Conservation (phyloP, 495 filamentous ascomycete genomes). For the Penicillium simplicissimum region DNA sequence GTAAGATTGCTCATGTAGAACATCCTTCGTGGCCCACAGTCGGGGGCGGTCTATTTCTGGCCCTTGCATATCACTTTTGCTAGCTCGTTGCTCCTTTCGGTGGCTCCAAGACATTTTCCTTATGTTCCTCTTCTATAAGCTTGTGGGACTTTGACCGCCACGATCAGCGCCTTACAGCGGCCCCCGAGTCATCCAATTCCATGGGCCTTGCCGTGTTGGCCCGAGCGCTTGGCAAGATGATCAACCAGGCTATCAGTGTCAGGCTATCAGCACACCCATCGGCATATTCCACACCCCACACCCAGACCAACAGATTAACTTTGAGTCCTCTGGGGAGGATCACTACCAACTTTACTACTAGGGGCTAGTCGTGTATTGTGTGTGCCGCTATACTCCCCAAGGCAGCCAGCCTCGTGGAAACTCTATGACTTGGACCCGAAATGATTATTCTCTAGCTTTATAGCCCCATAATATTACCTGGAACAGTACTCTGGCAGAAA, state of each 20-base stretch:
- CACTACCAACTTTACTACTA: background rate
- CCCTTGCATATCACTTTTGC: slow-evolving; percentile 10
- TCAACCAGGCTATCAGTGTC: background rate
- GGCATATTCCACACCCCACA: background rate
- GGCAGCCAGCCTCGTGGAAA: background rate
- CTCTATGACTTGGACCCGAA: background rate
- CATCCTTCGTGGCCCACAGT: background rate
- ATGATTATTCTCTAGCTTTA: background rate
- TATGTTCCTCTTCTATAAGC: background rate
- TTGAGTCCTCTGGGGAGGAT: slow-evolving; percentile 3
- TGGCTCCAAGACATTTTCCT: background rate
- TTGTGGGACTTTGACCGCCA: slow-evolving; percentile 2
- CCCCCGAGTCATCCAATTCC: slow-evolving; percentile 3
- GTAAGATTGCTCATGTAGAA: background rate
- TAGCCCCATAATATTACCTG: background rate
- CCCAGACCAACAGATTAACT: slow-evolving; percentile 8
- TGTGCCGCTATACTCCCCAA: background rate
- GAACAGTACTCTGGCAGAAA: background rate
- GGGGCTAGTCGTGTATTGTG: background rate
- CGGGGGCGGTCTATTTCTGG: background rate
- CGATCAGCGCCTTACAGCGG: slow-evolving; percentile 5
- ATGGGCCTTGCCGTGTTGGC: slow-evolving; percentile 3
- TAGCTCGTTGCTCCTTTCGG: background rate
- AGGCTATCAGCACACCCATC: background rate
- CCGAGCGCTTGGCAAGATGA: background rate